Conservation (phyloP, 441 rosid species). For the Cnidoscolus chayamansa region DNA sequence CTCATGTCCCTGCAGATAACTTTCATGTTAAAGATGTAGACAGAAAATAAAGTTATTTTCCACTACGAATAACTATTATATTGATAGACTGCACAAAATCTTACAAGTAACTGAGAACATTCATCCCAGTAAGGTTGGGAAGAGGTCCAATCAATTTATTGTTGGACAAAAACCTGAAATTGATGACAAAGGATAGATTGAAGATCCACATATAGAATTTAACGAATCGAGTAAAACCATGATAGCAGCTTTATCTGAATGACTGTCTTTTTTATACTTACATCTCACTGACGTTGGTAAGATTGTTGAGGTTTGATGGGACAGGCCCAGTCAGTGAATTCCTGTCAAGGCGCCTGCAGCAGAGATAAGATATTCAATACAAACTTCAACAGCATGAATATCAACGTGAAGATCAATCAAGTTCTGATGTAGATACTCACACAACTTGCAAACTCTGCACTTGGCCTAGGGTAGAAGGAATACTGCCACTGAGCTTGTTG, state of each 20-base stretch:
- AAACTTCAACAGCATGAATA: neutral
- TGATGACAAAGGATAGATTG: conserved; percentile 8
- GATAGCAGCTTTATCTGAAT: neutral
- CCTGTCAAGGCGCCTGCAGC: conserved; percentile 63
- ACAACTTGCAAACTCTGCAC: conserved; percentile 51
- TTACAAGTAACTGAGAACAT: conserved; percentile 60
- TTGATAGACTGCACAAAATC: neutral
- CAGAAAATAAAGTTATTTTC: neutral
- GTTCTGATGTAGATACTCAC: conserved; percentile 47
- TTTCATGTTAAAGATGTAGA: neutral
- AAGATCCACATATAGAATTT: neutral
- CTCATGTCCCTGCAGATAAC: conserved; percentile 67
- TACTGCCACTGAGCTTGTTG: conserved; percentile 48
- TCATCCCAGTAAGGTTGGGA: conserved; percentile 60
- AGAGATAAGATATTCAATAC: conserved; percentile 7
- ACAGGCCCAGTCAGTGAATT: conserved; percentile 47
- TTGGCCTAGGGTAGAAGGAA: conserved; percentile 63
- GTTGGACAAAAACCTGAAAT: conserved; percentile 64
- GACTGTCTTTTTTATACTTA: conserved; percentile 35
- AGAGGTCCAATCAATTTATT: conserved; percentile 50
- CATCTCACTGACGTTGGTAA: conserved; percentile 47
- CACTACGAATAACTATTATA: neutral
- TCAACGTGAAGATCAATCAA: conserved; percentile 2
- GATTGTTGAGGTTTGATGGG: conserved; percentile 55
- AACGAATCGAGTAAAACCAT: neutral